phyloP scores from a whole-genome alignment of 768 basidiomycete genomes.

The Mycena galericulata region DNA sequence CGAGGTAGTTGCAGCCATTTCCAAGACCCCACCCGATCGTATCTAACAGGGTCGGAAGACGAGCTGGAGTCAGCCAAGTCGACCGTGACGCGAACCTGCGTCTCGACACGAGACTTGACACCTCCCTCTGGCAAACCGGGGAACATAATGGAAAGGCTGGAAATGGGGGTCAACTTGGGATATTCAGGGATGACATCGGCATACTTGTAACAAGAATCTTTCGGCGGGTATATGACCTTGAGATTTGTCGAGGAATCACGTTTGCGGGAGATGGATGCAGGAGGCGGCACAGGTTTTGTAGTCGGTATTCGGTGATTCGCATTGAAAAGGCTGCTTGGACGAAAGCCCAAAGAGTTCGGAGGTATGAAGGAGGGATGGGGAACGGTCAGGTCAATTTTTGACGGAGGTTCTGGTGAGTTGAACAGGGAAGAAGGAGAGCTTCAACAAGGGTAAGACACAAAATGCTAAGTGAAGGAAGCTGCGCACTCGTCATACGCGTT shows the following conservation, averaged over 20 bases:
- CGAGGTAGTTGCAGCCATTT: conserved; percentile 86
- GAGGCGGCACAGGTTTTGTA: conserved; percentile 78
- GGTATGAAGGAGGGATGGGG: conserved; percentile 32
- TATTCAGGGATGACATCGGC: conserved; percentile 12
- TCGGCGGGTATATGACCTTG: conserved; percentile 76
- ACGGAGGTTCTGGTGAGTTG: conserved; percentile 46
- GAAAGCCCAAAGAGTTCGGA: conserved; percentile 43
- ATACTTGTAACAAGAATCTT: conserved; percentile 83
- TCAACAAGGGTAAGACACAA: conserved; percentile 27
- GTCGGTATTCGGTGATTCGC: conserved; percentile 56
- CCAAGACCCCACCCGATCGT: conserved; percentile 90
- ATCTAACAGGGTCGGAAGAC: conserved; percentile 69
- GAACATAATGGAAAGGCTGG: conserved; percentile 83
- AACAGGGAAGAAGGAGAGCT: conserved; percentile 52
- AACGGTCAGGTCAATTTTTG: conserved; percentile 46
- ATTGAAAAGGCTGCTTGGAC: conserved; percentile 45
- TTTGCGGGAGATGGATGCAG: conserved; percentile 68
- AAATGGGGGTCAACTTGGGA: background rate
- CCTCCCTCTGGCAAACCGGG: conserved; percentile 87
- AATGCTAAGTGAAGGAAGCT: conserved; percentile 22
- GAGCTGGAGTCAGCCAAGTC: conserved; percentile 81
- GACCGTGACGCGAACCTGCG: conserved; percentile 88
- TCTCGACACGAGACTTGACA: conserved; percentile 94
- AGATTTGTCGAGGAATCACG: conserved; percentile 63
- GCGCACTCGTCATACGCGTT: conserved; percentile 82